Evolutionary conservation across 2,329 filamentous ascomycete genomes (phyloP), one percentile per base, ranked within the genome.

Genomic region (Cercospora nicotianae): DNA sequence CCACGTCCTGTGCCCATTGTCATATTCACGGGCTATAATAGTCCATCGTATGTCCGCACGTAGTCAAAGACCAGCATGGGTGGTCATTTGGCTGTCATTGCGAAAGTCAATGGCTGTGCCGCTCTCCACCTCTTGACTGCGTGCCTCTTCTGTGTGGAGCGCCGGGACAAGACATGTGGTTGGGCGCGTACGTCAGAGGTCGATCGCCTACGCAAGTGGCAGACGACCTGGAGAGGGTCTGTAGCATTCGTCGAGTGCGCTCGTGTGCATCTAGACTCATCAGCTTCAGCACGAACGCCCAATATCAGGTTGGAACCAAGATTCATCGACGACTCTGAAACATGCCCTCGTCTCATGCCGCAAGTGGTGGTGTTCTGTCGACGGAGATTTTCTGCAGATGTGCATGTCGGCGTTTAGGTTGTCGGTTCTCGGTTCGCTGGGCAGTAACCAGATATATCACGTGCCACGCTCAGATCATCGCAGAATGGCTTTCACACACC

Each of bases 161-260:
- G n/a, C 59, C 31, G 20, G 18, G 20, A 45, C 18, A n/a, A 30
- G 63, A 48, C 18, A 18, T 23, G 30, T 45, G 36, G 33, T 42
- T 36, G 30, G 23, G 28, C n/a, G n/a, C 28, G 51, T 59, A 61
- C 55, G 65, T 60, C 60, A 61, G 39, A 39, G 51, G 62, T 62
- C 30, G 66, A 68, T 68, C 66, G 18, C 66, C 53, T 68, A 68
- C 66, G 66, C 66, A 68, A 68, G 66, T 68, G 66, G 66, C 66
- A 63, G 28, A 59, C 31, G n/a, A 33, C 28, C 28, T 59, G 13
- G n/a, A 18, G 16, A 59, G 28, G 55, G 79, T 78, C 0, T 77
- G 79, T 68, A 77, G 78, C 1, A 64, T 79, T n/a, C n/a, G 28
- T 13, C 53, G 26, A 18, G 26, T 7, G 31, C n/a, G 28, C 7